Percentiles rank a stretch among this genome's conserved stretches.
Evolutionary conservation across 1,139 yeast species (phyloP).

Genomic region (Pichia sp.): DNA sequence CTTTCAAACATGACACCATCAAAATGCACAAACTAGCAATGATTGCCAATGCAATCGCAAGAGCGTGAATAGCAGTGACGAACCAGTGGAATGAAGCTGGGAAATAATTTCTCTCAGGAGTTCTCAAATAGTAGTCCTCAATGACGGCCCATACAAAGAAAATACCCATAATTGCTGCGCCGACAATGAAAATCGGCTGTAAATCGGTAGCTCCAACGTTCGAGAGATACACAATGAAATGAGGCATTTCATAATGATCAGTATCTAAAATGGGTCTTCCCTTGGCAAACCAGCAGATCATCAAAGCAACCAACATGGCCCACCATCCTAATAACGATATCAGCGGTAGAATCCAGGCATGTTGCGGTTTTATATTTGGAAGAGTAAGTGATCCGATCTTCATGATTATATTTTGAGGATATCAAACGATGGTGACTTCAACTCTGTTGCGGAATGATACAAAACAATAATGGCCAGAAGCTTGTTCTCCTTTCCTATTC

Average conservation of each 20-base stretch:
- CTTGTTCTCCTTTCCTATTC: too few species aligned
- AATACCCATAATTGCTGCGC: slow-evolving; percentile 72
- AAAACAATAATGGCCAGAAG: too few species aligned
- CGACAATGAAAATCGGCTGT: slow-evolving; percentile 77
- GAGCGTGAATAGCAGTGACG: slow-evolving; percentile 43
- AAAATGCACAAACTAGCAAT: slow-evolving; percentile 75
- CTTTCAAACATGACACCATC: slow-evolving; percentile 65
- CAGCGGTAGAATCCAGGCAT: slow-evolving; percentile 45
- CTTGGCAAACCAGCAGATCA: slow-evolving; percentile 66
- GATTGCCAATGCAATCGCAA: slow-evolving; percentile 45
- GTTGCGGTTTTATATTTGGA: slow-evolving; percentile 22
- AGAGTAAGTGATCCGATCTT: slow-evolving; percentile 16
- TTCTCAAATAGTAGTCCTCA: slow-evolving; percentile 52
- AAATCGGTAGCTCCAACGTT: slow-evolving; percentile 81
- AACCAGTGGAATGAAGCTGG: slow-evolving; percentile 44
- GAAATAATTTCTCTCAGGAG: slow-evolving; percentile 36
- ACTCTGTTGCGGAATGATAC: too few species aligned
- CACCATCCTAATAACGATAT: slow-evolving; percentile 57
- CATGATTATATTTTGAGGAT: too few species aligned
- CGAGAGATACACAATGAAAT: slow-evolving; percentile 54
- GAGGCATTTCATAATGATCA: slow-evolving; percentile 39
- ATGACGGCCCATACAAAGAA: slow-evolving; percentile 61
- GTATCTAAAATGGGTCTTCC: slow-evolving; percentile 73
- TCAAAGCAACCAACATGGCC: slow-evolving; percentile 71
- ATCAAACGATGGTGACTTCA: too few species aligned